phyloP scores from a whole-genome alignment of 2,329 filamentous ascomycete genomes.

The Botryotinia calthae region DNA sequence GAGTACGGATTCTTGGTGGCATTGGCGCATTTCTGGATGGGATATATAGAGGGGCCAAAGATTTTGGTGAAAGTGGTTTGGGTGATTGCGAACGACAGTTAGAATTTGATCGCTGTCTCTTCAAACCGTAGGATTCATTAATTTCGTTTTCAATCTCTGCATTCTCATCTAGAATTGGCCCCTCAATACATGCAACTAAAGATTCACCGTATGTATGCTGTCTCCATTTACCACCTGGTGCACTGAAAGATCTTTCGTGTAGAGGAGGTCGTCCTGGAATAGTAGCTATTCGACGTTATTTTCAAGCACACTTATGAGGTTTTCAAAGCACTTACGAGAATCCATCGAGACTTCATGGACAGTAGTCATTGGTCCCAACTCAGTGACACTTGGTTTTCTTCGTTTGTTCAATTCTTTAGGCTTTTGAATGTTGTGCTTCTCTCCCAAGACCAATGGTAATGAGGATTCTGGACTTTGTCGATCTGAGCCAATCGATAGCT shows the following conservation, averaged over 20 bases:
- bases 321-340: constrained; percentile 55
- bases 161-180: constrained; percentile 40
- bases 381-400: constrained; percentile 62
- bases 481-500: constrained; percentile 39
- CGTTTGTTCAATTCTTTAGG: constrained; percentile 58
- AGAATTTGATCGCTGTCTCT: constrained; percentile 1
- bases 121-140: constrained; percentile 8
- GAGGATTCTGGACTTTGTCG: constrained; percentile 45
- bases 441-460: constrained; percentile 41
- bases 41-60: constrained; percentile 57
- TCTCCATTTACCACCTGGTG: constrained; percentile 52
- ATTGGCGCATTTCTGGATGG: constrained; percentile 39
- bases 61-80: constrained; percentile 51
- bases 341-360: constrained; percentile 67
- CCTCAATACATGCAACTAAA: constrained; percentile 38
- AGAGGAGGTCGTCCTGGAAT: constrained; percentile 64
- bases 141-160: constrained; percentile 32
- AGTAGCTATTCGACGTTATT: constrained; percentile 49
- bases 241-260: constrained; percentile 63
- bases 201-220: constrained; percentile 43
- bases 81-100: constrained; percentile 25
- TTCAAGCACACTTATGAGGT: constrained; percentile 13
- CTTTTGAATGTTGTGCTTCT: constrained; percentile 44
- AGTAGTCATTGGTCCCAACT: constrained; percentile 66
- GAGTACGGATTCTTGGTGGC: constrained; percentile 25